Evolutionary conservation across 345 rosid species (phyloP), one percentile per base, ranked within the genome.

Genomic region (Cardamine occulta): DNA sequence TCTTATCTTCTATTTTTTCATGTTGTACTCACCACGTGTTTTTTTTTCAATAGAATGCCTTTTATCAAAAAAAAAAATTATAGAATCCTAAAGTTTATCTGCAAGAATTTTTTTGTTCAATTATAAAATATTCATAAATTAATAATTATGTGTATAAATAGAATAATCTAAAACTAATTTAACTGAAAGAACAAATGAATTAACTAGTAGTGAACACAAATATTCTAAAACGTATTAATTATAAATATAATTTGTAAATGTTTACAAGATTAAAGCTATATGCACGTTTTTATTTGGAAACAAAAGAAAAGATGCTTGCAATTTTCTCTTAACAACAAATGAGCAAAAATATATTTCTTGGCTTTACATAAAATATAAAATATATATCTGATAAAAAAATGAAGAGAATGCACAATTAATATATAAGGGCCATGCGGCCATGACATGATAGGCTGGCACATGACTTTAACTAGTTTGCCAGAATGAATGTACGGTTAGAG

Each of bases 401-500:
- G 19, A 47, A 28, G 26, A 28, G 29, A 44, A 28, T 42, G 32
- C 42, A 42, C 54, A 18, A 31, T 17, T 17, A 31, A 6, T 32
- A 32, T 8, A 51, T 13, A 40, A 37, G 55, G 23, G 67, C 1
- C 26, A 51, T 26, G 42, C 7, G 28, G 68, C 8, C 37, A 52
- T 68, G 53, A 28, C 17, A 45, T 34, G 76, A 71, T 35, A 28
- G 66, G 53, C 80, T 77, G 80, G 80, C 61, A 39, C 44, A 47
- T 63, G 76, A 77, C 72, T 77, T 48, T 19, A 2, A 77, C 54
- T 4, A 35, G 60, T 54, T 54, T 63, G 76, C 67, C 80, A 77
- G 80, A 56, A 28, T 35, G 67, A 71, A 64, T 48, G 80, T 71
- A 77, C 80, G 80, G 75, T 63, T 34, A 35, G 75, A 77, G 80